Base-by-base conservation (phyloP, 805 yeast species). In the Soucietia sequanensis region DNA sequence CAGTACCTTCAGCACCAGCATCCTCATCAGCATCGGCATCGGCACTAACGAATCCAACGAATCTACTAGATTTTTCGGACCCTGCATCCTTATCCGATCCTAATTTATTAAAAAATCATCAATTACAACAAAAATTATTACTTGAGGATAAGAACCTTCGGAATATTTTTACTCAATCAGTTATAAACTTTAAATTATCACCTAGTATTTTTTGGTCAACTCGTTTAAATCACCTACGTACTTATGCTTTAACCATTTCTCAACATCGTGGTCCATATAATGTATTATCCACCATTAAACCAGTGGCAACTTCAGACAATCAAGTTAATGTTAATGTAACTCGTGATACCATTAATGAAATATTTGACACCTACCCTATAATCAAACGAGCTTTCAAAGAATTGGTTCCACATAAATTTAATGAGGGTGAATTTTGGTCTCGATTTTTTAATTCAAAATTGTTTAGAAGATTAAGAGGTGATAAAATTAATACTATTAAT, bases 391-490 rank as follows among this genome's bases (percentile, higher is more conserved):
- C 98, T 0, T 93, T 85, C 52, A 81, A 78, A 39, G 99, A 93
- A 35, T 81, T 81, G 38, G 99, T 93, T 4, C 99, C 98, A 1
- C 48, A 42, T 10, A 81, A 82, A 42, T 70, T 93, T 34, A 75
- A 78, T 31, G 98, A 93, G 56, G 90, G 91, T 27, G 95, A 85
- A 52, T 93, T 93, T 50, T 93, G 99, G 99, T 87, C 95, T 8
- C 68, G 97, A 42, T 93, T 93, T 52, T 93, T 93, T 70, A 81
- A 87, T 50, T 89, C 97, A 0, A 84, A 88, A 49, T 65, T 93
- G 41, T 93, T 90, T 52, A 72, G 96, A 46, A 78, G 89, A 49
- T 66, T 93, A 22, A 74, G 96, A 55, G 99, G 99, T 39, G 98
- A 93, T 53, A 81, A 80, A 44, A 75, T 88, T 34, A 64, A 63